phyloP scores from a whole-genome alignment of 768 basidiomycete species.

The Russula brevipes region DNA sequence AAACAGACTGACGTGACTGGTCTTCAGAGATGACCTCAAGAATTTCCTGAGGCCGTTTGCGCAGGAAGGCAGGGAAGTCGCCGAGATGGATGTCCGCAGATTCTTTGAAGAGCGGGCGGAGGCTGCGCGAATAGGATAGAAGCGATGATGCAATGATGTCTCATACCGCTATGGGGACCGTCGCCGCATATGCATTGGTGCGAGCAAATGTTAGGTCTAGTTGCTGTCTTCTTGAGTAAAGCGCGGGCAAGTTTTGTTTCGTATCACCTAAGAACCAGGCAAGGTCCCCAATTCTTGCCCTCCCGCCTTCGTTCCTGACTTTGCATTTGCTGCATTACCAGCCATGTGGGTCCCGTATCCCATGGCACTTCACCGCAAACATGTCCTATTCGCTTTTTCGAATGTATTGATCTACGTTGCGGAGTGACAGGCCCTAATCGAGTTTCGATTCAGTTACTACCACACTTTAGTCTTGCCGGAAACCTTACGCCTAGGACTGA shows the following conservation, averaged over 20 bases:
- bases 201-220: neutral
- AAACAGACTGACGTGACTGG: neutral
- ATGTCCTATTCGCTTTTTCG: neutral
- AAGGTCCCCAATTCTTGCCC: no score
- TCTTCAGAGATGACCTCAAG: slow-evolving; percentile 49
- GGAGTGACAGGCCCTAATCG: neutral
- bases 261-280: no score
- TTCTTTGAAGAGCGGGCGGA: slow-evolving; percentile 17
- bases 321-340: no score
- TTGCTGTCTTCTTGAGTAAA: no score
- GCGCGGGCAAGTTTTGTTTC: no score
- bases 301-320: no score
- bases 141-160: neutral
- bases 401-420: neutral
- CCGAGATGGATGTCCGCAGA: slow-evolving; percentile 18
- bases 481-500: no score
- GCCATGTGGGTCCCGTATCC: no score
- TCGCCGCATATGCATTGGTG: neutral
- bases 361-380: no score
- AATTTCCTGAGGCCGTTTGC: slow-evolving; percentile 18
- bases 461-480: no score
- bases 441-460: neutral
- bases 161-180: neutral
- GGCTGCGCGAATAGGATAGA: slow-evolving; percentile 2
- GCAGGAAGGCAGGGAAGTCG: slow-evolving; percentile 22